phyloP scores from a whole-genome alignment of 2,329 filamentous ascomycete species.

The Samsoniella hepiali region DNA sequence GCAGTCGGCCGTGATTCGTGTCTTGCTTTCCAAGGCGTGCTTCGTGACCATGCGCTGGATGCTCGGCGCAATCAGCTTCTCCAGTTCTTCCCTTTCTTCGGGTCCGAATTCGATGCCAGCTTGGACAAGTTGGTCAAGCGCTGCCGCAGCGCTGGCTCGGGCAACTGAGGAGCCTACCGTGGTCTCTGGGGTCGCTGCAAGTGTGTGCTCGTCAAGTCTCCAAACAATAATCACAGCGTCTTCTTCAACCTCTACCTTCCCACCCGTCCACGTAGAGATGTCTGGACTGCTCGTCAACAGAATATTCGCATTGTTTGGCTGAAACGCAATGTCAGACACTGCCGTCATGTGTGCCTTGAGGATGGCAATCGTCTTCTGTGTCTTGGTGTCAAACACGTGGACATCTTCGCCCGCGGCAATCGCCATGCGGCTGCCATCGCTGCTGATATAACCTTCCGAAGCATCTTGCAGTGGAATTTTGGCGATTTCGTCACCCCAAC shows the following conservation, averaged over 20 bases:
- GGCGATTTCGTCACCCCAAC: conserved; percentile 15
- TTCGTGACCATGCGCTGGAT: neutral
- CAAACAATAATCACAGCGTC: neutral
- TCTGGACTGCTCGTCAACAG: conserved; percentile 6
- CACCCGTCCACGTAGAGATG: too few species aligned
- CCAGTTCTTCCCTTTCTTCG: neutral
- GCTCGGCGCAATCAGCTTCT: neutral
- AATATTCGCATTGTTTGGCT: conserved; percentile 12
- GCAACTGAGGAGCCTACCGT: neutral
- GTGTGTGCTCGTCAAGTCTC: neutral
- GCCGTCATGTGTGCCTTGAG: neutral
- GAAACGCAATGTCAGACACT: conserved; percentile 3
- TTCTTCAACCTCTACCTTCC: neutral
- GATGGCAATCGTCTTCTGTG: neutral
- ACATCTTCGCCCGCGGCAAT: conserved; percentile 1
- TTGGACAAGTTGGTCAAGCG: neutral
- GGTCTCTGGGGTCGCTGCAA: neutral
- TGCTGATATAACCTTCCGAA: conserved; percentile 11
- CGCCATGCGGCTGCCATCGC: conserved; percentile 10
- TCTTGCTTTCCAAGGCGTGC: neutral
- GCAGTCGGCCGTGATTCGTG: neutral
- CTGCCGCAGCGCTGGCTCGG: neutral
- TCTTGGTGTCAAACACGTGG: conserved; percentile 7
- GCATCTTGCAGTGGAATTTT: conserved; percentile 2
- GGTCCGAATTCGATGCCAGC: neutral